Base-by-base conservation (phyloP, 2,329 filamentous ascomycete genomes). In the Cercospora sp. region DNA sequence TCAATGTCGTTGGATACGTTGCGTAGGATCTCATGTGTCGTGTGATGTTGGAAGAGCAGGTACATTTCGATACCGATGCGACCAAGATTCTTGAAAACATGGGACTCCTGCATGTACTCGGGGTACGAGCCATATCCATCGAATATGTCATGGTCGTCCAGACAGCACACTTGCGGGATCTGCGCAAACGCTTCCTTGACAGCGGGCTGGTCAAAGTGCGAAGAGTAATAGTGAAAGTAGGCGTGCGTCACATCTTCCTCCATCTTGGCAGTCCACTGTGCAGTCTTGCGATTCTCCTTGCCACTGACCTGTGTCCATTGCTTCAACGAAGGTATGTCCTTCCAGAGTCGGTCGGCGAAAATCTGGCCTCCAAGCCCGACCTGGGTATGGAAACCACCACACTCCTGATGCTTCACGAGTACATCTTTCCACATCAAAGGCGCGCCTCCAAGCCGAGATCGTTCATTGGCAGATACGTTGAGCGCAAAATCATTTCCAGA, bases 341-440 rank as follows among this genome's bases (percentile, higher is more conserved):
- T 97, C 95, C 95, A 99, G 72, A 99, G 82, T 37, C 95, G 86
- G 80, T 99, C 95, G 1, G 93, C 95, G 77, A 96, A 98, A 63
- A 99, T 96, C 79, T 99, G 95, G 69, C 95, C 92, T 65, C 95
- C 95, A 4, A 97, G 83, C 13, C 94, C 95, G 7, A 99, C 85
- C 77, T 99, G 95, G 6, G 92, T 90, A 76, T 99, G 95, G 79
- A 98, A 99, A 1, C 95, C 95, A 65, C 94, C 93, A 74, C 94
- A 97, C 74, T 99, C 95, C 30, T 94, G 89, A 75, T 99, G 97
- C 85, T 97, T 97, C 81, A 97, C 93, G 77, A 99, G 85, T 30
- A 99, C 94, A 75, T 99, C 95, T 77, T 97, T 98, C 95, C 95
- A 99, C 94, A 99, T 97, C 77, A 95, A 92, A 0, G 94, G 92